Evolutionary conservation across 164 flowering plant species (phyloP).

Genomic region (Vitis amurensis): DNA sequence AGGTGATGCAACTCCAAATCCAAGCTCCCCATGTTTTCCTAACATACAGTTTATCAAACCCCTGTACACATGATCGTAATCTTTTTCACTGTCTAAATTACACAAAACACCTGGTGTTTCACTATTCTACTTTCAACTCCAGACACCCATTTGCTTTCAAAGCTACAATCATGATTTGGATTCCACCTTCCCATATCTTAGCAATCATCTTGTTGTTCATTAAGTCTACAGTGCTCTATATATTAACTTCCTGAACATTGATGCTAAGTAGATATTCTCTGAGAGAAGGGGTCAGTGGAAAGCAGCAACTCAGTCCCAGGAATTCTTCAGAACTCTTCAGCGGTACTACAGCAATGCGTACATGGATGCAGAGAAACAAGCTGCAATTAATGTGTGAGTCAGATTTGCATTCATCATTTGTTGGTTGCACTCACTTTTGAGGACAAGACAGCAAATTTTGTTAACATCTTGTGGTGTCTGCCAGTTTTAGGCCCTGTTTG

Average conservation of each 20-base stretch:
- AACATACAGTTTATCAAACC: too few species aligned
- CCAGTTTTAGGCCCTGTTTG: background rate
- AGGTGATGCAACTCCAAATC: too few species aligned
- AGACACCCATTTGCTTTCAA: too few species aligned
- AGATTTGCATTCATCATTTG: background rate
- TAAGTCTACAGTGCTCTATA: background rate
- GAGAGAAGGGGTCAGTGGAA: slow-evolving; percentile 60
- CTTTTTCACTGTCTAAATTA: too few species aligned
- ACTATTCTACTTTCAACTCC: too few species aligned
- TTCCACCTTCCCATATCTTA: too few species aligned
- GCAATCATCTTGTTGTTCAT: background rate
- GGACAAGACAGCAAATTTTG: background rate
- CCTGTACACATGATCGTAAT: too few species aligned
- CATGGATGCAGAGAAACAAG: slow-evolving; percentile 57
- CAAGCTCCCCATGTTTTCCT: too few species aligned
- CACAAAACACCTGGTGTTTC: too few species aligned
- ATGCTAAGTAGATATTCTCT: slow-evolving; percentile 42
- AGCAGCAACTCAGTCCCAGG: slow-evolving; percentile 58
- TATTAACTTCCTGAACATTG: background rate
- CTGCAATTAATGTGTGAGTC: slow-evolving; percentile 54
- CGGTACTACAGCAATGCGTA: slow-evolving; percentile 60
- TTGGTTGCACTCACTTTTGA: background rate
- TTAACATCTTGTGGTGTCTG: background rate
- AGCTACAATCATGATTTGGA: too few species aligned
- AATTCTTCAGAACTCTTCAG: slow-evolving; percentile 60